Evolutionary conservation across 2,329 filamentous ascomycete species (phyloP).

Genomic region (Dactylonectria macrodidyma): DNA sequence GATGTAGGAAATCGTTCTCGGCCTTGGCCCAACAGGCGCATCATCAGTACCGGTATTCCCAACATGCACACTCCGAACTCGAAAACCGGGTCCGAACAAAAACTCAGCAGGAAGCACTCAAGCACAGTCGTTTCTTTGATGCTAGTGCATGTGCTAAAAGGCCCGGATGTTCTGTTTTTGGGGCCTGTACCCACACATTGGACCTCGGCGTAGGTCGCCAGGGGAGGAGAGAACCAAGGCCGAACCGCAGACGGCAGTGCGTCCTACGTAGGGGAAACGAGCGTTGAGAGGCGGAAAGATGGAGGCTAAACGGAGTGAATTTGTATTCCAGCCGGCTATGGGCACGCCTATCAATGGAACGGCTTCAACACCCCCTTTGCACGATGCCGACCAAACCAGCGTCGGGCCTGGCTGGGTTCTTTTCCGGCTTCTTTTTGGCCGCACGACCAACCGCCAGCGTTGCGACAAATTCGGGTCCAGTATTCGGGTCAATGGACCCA

Average conservation of each 20-base stretch:
- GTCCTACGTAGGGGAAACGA: background rate
- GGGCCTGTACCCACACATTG: conserved; percentile 29
- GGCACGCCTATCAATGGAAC: conserved; percentile 28
- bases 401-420: background rate
- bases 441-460: conserved; percentile 11
- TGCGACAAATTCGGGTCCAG: conserved; percentile 5
- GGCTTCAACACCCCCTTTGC: conserved; percentile 22
- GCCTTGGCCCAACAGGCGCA: background rate
- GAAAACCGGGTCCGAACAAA: background rate
- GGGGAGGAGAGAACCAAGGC: conserved; percentile 10
- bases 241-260: conserved; percentile 7
- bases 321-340: conserved; percentile 39
- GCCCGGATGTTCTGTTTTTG: conserved; percentile 27
- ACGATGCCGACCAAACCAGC: conserved; percentile 8
- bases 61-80: background rate
- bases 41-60: background rate
- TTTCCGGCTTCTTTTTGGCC: background rate
- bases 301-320: conserved; percentile 34
- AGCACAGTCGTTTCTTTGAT: background rate
- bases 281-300: conserved; percentile 36
- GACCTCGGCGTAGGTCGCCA: conserved; percentile 37
- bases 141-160: background rate
- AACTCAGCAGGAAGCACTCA: background rate
- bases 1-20: background rate
- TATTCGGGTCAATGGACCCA: conserved; percentile 47